phyloP scores from a whole-genome alignment of 371 early-diverging fungal species.

The Caulochytrium protostelioides region DNA sequence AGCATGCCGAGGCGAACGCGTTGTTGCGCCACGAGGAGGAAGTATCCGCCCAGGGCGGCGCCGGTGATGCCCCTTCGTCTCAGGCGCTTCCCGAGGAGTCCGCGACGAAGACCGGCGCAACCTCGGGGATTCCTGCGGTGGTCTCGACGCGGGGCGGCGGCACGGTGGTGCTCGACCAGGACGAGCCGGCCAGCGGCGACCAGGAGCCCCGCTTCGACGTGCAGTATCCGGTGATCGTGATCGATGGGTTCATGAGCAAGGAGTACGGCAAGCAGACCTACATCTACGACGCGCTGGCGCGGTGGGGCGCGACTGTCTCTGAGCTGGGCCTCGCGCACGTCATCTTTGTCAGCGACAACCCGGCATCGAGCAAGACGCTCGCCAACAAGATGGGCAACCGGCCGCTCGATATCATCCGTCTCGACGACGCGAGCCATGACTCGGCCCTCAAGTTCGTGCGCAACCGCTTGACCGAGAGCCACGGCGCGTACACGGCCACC shows the following conservation, averaged over 20 bases:
- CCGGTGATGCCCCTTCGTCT: too few species aligned
- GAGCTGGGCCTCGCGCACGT: conserved; percentile 71
- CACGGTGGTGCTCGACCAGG: conserved; percentile 3
- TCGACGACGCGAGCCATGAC: conserved; percentile 46
- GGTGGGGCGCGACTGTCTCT: conserved; percentile 50
- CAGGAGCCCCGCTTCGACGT: conserved; percentile 3
- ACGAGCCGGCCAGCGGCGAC: conserved; percentile 1
- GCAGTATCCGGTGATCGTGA: conserved; percentile 60
- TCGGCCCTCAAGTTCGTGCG: conserved; percentile 37
- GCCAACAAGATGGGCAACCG: conserved; percentile 53
- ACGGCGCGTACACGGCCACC: conserved; percentile 18
- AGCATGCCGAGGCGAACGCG: conserved; percentile 3
- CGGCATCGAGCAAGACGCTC: conserved; percentile 41
- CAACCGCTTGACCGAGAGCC: conserved; percentile 24
- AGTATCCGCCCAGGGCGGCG: too few species aligned
- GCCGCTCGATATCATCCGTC: conserved; percentile 42
- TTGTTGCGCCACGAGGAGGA: too few species aligned
- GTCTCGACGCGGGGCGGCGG: too few species aligned
- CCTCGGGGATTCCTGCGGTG: too few species aligned
- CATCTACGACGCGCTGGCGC: conserved; percentile 44
- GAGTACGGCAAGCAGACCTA: conserved; percentile 35
- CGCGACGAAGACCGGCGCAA: too few species aligned
- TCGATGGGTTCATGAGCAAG: conserved; percentile 59
- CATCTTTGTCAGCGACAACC: conserved; percentile 62
- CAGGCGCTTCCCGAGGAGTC: too few species aligned